These are phyloP conservation scores for Trypanosoma avium DNA, from an alignment of 208 protist genomes.

Conservation along the genomic window DNA sequence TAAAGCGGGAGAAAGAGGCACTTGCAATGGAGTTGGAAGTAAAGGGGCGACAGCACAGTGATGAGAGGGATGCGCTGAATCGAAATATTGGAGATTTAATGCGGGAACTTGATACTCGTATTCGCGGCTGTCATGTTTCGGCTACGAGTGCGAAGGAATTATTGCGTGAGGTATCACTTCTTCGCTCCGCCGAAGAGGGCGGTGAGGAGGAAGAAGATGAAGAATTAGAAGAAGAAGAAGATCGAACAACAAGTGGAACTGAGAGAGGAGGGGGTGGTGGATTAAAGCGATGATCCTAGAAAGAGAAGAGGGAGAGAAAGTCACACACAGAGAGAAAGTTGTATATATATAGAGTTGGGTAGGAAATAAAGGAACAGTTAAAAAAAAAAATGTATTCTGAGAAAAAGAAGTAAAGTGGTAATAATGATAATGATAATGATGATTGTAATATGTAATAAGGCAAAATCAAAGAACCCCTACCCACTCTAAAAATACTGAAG, in stretches of 20 bases:
- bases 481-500: no score
- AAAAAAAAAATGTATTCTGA: no score
- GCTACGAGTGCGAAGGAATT: slow-evolving; percentile 41
- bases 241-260: background rate
- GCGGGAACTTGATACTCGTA: slow-evolving; percentile 36
- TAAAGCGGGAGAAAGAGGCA: slow-evolving; percentile 68
- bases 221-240: background rate
- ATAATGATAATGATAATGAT: no score
- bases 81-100: slow-evolving; percentile 46
- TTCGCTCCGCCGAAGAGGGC: slow-evolving; percentile 36
- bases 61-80: slow-evolving; percentile 38
- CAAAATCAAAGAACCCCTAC: no score
- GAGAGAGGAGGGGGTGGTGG: no score
- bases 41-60: slow-evolving; percentile 30
- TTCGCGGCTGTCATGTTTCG: slow-evolving; percentile 46
- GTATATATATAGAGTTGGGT: no score
- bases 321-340: no score
- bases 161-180: slow-evolving; percentile 42
- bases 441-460: no score
- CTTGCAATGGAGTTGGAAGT: slow-evolving; percentile 44
- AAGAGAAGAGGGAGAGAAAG: no score
- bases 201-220: slow-evolving; percentile 19
- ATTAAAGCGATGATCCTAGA: no score
- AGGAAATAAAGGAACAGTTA: no score
- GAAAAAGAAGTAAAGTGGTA: no score